A percentile compares a stretch with the other conserved stretches of the same genome.
Evolutionary conservation across 2,329 filamentous ascomycete genomes (phyloP).

Genomic region (Nigrospora sphaerica): DNA sequence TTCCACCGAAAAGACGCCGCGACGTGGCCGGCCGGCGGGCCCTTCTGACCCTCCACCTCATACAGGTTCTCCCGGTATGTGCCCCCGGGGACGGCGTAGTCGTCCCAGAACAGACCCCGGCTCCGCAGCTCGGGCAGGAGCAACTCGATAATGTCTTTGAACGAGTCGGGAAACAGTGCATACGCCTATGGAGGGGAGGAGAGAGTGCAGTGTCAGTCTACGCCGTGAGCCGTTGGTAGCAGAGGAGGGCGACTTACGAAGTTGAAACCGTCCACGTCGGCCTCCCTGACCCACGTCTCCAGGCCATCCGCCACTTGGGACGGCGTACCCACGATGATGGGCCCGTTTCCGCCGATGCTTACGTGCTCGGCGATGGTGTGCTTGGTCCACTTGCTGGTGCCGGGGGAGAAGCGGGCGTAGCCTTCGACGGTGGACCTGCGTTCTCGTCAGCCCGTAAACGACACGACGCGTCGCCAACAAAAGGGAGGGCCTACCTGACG

Average conservation of each 20-base stretch:
- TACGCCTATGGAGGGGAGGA: conserved; percentile 39
- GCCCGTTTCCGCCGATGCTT: conserved; percentile 60
- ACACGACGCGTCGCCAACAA: conserved; percentile 5
- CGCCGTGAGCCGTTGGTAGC: not conserved
- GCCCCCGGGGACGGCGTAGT: conserved; percentile 46
- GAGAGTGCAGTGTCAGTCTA: not conserved
- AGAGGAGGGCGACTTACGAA: conserved; percentile 41
- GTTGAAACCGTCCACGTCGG: conserved; percentile 70
- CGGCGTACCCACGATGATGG: conserved; percentile 57
- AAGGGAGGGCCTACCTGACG: conserved; percentile 23
- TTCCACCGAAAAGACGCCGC: conserved; percentile 41
- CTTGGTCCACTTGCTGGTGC: conserved; percentile 64
- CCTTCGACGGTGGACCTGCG: conserved; percentile 45
- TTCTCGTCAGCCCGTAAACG: not conserved
- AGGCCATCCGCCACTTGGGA: conserved; percentile 59
- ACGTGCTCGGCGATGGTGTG: conserved; percentile 62
- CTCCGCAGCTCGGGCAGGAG: conserved; percentile 56
- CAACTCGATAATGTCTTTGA: conserved; percentile 60
- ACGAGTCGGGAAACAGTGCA: conserved; percentile 59
- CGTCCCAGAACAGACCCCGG: conserved; percentile 50
- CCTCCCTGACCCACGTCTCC: conserved; percentile 60
- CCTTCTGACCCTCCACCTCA: conserved; percentile 37
- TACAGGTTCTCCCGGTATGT: conserved; percentile 58
- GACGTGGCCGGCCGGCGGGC: conserved; percentile 43
- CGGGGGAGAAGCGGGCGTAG: conserved; percentile 49